These are phyloP conservation scores for Leishmania turanica DNA, from an alignment of 208 protist genomes.

Conservation along the genomic window DNA sequence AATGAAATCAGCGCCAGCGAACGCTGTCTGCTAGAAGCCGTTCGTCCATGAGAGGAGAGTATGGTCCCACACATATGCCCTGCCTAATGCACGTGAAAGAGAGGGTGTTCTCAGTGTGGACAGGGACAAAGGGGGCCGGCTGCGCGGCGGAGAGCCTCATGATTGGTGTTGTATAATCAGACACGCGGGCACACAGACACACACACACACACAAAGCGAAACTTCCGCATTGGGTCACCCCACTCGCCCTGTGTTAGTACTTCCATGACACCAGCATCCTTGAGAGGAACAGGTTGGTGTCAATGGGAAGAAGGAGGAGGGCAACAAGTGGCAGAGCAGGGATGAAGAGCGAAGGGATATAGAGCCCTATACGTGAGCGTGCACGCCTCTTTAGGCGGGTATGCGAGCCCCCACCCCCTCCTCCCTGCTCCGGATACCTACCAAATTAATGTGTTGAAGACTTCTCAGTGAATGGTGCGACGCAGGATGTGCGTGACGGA, in stretches of 20 bases:
- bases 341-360: background rate
- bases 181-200: background rate
- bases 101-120: background rate
- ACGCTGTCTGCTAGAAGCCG: background rate
- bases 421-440: background rate
- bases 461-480: slow-evolving; percentile 25
- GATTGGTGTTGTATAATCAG: background rate
- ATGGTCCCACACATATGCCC: too few species aligned
- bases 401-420: background rate
- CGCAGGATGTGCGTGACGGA: slow-evolving; percentile 79
- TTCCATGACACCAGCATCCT: background rate
- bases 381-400: background rate
- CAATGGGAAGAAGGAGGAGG: too few species aligned
- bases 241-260: background rate
- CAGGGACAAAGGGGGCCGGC: background rate
- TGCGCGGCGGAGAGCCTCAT: background rate
- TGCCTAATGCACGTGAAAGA: background rate
- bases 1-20: background rate
- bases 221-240: background rate
- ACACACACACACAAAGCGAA: background rate
- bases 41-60: background rate
- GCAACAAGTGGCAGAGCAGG: background rate
- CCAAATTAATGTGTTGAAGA: background rate
- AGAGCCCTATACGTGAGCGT: background rate
- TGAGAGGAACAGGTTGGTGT: background rate